Percentiles rank a stretch among this genome's conserved stretches.
Conservation (phyloP, 2,329 filamentous ascomycete genomes). For the Penicillium sp. region DNA sequence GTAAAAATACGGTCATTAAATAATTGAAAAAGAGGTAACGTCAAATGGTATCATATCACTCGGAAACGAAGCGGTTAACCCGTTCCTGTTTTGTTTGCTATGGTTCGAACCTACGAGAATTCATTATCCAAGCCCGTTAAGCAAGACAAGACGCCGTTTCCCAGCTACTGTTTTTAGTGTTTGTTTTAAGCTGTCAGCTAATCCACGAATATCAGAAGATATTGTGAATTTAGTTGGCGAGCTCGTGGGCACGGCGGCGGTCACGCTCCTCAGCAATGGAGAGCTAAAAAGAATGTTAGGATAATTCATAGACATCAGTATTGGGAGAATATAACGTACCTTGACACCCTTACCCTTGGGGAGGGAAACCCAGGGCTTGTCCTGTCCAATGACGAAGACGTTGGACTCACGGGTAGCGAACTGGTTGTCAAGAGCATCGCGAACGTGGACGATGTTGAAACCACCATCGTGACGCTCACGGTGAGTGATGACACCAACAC, state of each 20-base stretch:
- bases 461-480: slow-evolving; percentile 99
- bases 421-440: slow-evolving; percentile 97
- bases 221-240: slow-evolving; percentile 50
- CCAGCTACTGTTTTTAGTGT: slow-evolving; percentile 33
- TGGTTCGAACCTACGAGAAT: slow-evolving; percentile 35
- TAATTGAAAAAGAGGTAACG: slow-evolving; percentile 28
- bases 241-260: slow-evolving; percentile 75
- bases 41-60: slow-evolving; percentile 37
- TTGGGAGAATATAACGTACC: slow-evolving; percentile 40
- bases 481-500: slow-evolving; percentile 99
- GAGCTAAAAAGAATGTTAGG: slow-evolving; percentile 57
- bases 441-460: slow-evolving; percentile 96
- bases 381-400: slow-evolving; percentile 97
- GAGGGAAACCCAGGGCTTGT: slow-evolving; percentile 99
- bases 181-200: slow-evolving; percentile 25
- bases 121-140: slow-evolving; percentile 36
- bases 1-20: slow-evolving; percentile 27
- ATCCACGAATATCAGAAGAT: slow-evolving; percentile 24
- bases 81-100: slow-evolving; percentile 35
- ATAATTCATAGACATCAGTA: not conserved
- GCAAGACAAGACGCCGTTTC: slow-evolving; percentile 41
- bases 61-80: slow-evolving; percentile 28
- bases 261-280: slow-evolving; percentile 98
- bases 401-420: slow-evolving; percentile 99
- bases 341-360: slow-evolving; percentile 99